Evolutionary conservation across 2,329 filamentous ascomycete genomes (phyloP).

Genomic region (Cercospora janseana): DNA sequence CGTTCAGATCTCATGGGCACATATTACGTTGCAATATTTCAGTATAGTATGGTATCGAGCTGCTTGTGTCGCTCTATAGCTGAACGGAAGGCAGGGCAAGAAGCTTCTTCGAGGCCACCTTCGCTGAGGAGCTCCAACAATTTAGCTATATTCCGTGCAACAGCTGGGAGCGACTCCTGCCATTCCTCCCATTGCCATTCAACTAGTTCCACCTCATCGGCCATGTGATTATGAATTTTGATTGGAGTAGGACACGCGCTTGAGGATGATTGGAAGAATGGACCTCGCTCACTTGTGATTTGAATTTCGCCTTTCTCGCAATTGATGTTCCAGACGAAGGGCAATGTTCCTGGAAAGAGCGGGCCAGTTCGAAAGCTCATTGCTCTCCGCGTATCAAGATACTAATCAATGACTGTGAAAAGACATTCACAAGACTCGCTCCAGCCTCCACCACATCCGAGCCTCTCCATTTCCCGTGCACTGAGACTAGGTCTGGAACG

Average conservation of each 20-base stretch:
- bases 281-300: constrained; percentile 21
- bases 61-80: constrained; percentile 51
- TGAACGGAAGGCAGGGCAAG: constrained; percentile 43
- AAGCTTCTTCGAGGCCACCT: constrained; percentile 26
- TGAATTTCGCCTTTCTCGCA: constrained; percentile 30
- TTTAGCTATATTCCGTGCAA: constrained; percentile 29
- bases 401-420: neutral
- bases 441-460: constrained; percentile 19
- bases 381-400: constrained; percentile 2
- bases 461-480: constrained; percentile 25
- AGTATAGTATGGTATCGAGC: constrained; percentile 39
- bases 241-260: constrained; percentile 28
- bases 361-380: constrained; percentile 25
- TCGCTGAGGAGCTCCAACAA: constrained; percentile 37
- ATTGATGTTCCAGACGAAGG: constrained; percentile 31
- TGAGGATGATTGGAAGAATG: constrained; percentile 23
- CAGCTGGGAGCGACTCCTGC: constrained; percentile 32
- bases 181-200: constrained; percentile 45
- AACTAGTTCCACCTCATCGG: constrained; percentile 34
- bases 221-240: constrained; percentile 31
- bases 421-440: constrained; percentile 20
- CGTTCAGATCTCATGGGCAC: neutral
- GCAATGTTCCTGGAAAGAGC: constrained; percentile 26
- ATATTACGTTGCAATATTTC: neutral
- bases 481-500: constrained; percentile 29